Base-by-base conservation (phyloP, 306 rosid genomes). In the Trifolium fragiferum region DNA sequence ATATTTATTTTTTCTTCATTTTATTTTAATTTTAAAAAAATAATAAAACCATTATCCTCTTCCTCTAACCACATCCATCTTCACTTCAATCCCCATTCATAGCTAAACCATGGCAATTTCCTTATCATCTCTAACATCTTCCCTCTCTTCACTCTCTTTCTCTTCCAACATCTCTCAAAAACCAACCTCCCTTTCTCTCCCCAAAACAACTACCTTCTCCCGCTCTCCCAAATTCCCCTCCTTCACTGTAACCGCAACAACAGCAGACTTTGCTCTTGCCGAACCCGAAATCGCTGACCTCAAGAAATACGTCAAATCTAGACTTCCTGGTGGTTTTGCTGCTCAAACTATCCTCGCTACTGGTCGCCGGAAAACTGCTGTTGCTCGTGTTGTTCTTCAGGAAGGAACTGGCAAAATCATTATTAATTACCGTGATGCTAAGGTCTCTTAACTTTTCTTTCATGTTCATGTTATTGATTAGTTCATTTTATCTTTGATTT, bases 271-370 rank as follows among this genome's bases (percentile, higher is more conserved):
- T 50, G 89, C 86, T 32, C 20, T 93, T 51, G 76, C 59, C 19
- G 93, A 72, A 20, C 21, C 71, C 27, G 95, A 94, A 87, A 86
- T 88, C 2, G 83, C 2, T 1, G 90, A 94, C 87, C 89, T 94
- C 10, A 76, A 23, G 62, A 88, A 55, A 13, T 86, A 46, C 78
- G 98, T 94, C 13, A 94, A 94, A 32, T 86, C 93, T 21, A 86
- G 97, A 55, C 98, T 94, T 59, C 98, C 95, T 0, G 99, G 97
- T 25, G 99, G 99, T 0, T 94, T 94, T 65, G 99, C 99, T 1
- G 97, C 96, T 33, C 98, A 94, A 58, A 85, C 95, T 0, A 76
- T 87, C 69, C 58, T 90, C 16, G 98, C 91, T 20, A 94, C 97
- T 1, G 98, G 98, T 77, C 96, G 98, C 35, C 82, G 98, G 16